phyloP scores from a whole-genome alignment of 2,329 filamentous ascomycete genomes.

The Xylariaceae sp. region DNA sequence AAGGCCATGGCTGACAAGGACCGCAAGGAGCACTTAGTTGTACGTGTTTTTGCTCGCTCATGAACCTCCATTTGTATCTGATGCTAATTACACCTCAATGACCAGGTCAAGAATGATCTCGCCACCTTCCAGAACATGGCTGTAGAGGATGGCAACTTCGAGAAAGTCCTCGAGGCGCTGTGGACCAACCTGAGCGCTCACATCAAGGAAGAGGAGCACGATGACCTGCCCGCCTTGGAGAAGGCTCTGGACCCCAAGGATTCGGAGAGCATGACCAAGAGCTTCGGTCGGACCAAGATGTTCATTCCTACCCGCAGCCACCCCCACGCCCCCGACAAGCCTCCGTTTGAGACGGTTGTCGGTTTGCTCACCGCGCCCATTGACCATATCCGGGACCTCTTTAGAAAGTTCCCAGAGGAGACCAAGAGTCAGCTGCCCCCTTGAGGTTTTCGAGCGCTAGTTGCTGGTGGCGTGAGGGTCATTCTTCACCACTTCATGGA shows the following conservation, averaged over 20 bases:
- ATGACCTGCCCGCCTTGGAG: slow-evolving; percentile 2
- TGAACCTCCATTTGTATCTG: no score
- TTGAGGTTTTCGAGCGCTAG: no score
- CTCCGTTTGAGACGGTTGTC: slow-evolving; percentile 44
- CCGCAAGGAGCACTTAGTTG: slow-evolving; percentile 23
- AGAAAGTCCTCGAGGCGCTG: slow-evolving; percentile 35
- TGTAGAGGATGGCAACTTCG: slow-evolving; percentile 33
- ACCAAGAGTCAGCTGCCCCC: slow-evolving; percentile 11
- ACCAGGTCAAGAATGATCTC: slow-evolving; percentile 44
- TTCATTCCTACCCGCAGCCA: slow-evolving; percentile 41
- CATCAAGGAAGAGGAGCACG: slow-evolving; percentile 27
- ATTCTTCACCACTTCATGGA: no score
- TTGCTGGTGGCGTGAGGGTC: no score
- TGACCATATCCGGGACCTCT: slow-evolving; percentile 45
- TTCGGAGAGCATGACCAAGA: slow-evolving; percentile 32
- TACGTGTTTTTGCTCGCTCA: no score
- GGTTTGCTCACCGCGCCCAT: slow-evolving; percentile 45
- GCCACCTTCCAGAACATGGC: slow-evolving; percentile 39
- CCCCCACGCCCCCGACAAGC: slow-evolving; percentile 39
- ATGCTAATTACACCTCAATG: no score
- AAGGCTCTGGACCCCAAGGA: slow-evolving; percentile 24
- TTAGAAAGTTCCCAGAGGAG: slow-evolving; percentile 43
- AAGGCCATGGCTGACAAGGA: slow-evolving; percentile 36
- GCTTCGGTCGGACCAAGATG: slow-evolving; percentile 41
- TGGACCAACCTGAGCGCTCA: slow-evolving; percentile 38